Evolutionary conservation across 352 stramenopile genomes (phyloP), one percentile per base, ranked within the genome.

Genomic region (Globisporangium cystogenes): DNA sequence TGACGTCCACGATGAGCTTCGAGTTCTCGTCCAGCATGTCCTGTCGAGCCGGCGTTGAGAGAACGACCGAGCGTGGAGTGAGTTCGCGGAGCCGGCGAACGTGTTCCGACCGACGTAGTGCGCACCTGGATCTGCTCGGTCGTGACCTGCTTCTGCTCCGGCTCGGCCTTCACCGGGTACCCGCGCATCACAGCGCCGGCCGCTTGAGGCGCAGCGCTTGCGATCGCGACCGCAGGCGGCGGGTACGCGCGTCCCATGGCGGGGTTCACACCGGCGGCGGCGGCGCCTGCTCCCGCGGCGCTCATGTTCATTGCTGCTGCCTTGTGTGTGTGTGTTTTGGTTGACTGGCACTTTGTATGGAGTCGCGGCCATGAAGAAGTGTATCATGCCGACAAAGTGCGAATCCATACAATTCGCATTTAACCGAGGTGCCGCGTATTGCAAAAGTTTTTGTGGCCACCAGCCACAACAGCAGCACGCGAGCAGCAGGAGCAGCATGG

Each of bases 21-120:
- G 83, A 91, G 65, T 94, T 94, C 59, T 94, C 81, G 45, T 94
- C 83, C 63, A 94, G 65, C 80, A 94, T 92, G 18, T 74, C 79
- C 83, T 93, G 8, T 15, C 16, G n/a, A 21, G 37, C 7, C 37
- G 37, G 27, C 5, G 35, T 31, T 29, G 15, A 18, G 11, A 12
- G 23, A 42, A 41, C 24, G 37, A 35, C 14, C 11, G 23, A 31
- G 16, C n/a, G n/a, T n/a, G n/a, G n/a, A n/a, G n/a, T n/a, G n/a
- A n/a, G n/a, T n/a, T n/a, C n/a, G n/a, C n/a, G n/a, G n/a, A n/a
- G n/a, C n/a, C n/a, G n/a, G n/a, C n/a, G n/a, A n/a, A n/a, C n/a
- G n/a, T n/a, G n/a, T n/a, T n/a, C n/a, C n/a, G n/a, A n/a, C n/a
- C 7, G 15, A 33, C 26, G 26, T 29, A 29, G 26, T 5, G n/a